These are phyloP conservation scores for Acrasis kona DNA, from an alignment of 78 protist species.

Conservation along the genomic window DNA sequence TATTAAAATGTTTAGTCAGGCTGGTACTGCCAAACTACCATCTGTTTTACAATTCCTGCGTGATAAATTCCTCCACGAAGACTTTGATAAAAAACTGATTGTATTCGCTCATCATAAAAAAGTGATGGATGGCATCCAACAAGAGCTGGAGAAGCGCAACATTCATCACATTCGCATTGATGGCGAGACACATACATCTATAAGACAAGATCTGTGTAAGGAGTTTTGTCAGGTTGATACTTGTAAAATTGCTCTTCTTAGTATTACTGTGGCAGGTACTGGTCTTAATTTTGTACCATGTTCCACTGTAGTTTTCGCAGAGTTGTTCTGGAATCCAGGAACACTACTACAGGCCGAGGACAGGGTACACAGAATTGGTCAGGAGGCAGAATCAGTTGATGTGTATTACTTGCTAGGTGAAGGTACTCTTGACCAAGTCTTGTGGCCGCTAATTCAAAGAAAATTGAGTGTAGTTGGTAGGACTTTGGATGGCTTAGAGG, in stretches of 20 bases:
- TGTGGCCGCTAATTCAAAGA: conserved; percentile 23
- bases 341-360: conserved; percentile 32
- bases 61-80: too few relatives aligned
- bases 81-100: conserved; percentile 23
- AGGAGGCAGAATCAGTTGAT: not conserved
- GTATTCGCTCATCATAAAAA: conserved; percentile 48
- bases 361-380: conserved; percentile 67
- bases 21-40: too few relatives aligned
- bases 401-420: conserved; percentile 19
- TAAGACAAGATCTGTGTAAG: not conserved
- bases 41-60: too few relatives aligned
- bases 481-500: conserved; percentile 17
- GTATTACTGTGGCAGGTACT: conserved; percentile 68
- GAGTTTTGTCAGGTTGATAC: not conserved
- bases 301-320: conserved; percentile 69
- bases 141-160: not conserved
- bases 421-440: conserved; percentile 15
- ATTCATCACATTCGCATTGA: conserved; percentile 44
- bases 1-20: too few relatives aligned
- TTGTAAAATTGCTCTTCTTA: conserved; percentile 51
- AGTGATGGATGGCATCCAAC: conserved; percentile 33
- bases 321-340: conserved; percentile 82
- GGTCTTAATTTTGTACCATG: conserved; percentile 74
- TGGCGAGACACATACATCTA: conserved; percentile 11
- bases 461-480: conserved; percentile 14